Conservation (phyloP, 2,329 filamentous ascomycete species). For the Aspergillus pseudoviridinutans region DNA sequence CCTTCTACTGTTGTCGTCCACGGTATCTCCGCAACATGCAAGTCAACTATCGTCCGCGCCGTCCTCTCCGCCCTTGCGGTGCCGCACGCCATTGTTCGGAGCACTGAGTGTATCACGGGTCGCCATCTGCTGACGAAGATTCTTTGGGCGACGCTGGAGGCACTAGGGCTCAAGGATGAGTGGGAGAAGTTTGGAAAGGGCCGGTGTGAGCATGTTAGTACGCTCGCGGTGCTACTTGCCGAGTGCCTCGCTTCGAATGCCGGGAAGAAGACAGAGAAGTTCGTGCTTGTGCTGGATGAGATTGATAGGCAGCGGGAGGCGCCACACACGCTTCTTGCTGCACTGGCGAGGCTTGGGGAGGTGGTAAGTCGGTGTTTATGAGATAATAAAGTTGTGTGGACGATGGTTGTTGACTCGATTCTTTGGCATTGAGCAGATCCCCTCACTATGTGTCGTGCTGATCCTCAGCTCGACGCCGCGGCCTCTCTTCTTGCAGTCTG, state of each 20-base stretch:
- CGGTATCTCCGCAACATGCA: constrained; percentile 82
- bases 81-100: constrained; percentile 39
- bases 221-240: constrained; percentile 67
- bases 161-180: constrained; percentile 33
- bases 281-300: constrained; percentile 81
- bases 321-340: constrained; percentile 72
- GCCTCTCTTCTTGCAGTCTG: constrained; percentile 64
- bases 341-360: constrained; percentile 76
- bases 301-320: constrained; percentile 82
- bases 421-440: constrained; percentile 56
- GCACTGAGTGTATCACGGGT: constrained; percentile 44
- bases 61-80: constrained; percentile 60
- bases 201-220: constrained; percentile 75
- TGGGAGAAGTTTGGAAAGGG: constrained; percentile 48
- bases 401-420: neutral
- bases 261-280: constrained; percentile 48
- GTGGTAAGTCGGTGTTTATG: constrained; percentile 52
- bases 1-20: constrained; percentile 74
- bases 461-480: constrained; percentile 67
- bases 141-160: constrained; percentile 36
- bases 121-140: constrained; percentile 46
- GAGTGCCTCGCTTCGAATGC: constrained; percentile 32
- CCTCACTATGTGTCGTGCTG: constrained; percentile 70
- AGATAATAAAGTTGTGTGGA: neutral
- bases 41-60: constrained; percentile 65